A percentile compares a stretch with the other conserved stretches of the same genome.
These are phyloP conservation scores for Streptanthus diversifolius DNA, from an alignment of 345 rosid genomes.

Conservation along the genomic window DNA sequence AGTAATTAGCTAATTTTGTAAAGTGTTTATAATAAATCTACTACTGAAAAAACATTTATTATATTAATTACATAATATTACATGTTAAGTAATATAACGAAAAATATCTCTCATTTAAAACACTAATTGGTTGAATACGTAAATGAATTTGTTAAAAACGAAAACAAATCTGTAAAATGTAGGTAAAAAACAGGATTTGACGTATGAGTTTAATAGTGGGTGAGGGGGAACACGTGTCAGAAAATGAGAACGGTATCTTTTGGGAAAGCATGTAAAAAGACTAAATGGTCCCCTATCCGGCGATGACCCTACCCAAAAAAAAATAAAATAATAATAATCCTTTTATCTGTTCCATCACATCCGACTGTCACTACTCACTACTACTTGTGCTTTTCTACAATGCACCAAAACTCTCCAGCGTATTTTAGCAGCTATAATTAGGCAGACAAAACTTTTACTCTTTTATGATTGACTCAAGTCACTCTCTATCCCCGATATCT, in stretches of 20 bases:
- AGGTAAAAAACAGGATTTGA: conserved; percentile 6
- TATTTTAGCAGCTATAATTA: conserved; percentile 16
- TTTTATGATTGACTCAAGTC: conserved; percentile 19
- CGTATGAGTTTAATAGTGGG: conserved; percentile 24
- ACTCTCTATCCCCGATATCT: not conserved
- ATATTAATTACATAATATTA: too few relatives aligned
- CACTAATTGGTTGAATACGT: too few relatives aligned
- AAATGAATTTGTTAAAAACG: too few relatives aligned
- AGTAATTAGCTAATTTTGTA: too few relatives aligned
- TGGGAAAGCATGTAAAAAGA: conserved; percentile 22
- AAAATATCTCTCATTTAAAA: too few relatives aligned
- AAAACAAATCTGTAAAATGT: too few relatives aligned
- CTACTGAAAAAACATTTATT: too few relatives aligned
- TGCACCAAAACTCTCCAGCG: not conserved
- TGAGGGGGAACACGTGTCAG: conserved; percentile 24
- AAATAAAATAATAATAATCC: too few relatives aligned
- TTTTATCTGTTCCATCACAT: conserved; percentile 38
- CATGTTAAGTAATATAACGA: too few relatives aligned
- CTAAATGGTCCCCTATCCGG: conserved; percentile 22
- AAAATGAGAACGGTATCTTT: conserved; percentile 22
- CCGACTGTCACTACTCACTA: conserved; percentile 36
- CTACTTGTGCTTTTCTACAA: conserved; percentile 8
- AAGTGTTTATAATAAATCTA: too few relatives aligned
- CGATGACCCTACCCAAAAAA: conserved; percentile 16
- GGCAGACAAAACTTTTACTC: conserved; percentile 35